A percentile compares a stretch with the other conserved stretches of the same genome.
These are phyloP conservation scores for Agrostemma githago DNA, from an alignment of 148 eudicot genomes.

Conservation along the genomic window DNA sequence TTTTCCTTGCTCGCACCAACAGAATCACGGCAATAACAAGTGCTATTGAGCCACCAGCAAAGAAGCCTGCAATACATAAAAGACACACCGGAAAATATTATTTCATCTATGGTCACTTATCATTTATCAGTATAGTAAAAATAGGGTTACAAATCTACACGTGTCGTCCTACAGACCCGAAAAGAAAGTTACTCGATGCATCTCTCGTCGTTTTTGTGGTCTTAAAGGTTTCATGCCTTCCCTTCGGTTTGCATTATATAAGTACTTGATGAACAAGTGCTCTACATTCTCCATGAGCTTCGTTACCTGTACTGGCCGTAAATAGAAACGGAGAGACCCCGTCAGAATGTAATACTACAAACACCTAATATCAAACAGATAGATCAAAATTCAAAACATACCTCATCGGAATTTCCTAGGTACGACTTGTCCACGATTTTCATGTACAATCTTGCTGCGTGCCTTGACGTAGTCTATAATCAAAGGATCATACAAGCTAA, in stretches of 20 bases:
- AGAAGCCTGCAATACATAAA: conserved; percentile 43
- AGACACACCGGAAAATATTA: conserved; percentile 11
- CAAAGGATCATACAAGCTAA: neutral
- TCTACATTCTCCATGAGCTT: conserved; percentile 61
- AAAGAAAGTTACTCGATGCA: conserved; percentile 61
- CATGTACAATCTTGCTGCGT: conserved; percentile 64
- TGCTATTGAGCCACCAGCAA: conserved; percentile 64
- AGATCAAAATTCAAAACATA: conserved; percentile 13
- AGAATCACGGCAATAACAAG: conserved; percentile 54
- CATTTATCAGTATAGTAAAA: neutral
- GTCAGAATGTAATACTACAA: neutral
- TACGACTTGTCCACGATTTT: conserved; percentile 66
- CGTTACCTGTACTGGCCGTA: conserved; percentile 38
- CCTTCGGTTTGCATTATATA: conserved; percentile 56
- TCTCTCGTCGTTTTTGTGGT: conserved; percentile 49
- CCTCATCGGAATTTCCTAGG: conserved; percentile 80
- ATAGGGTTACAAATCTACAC: too few relatives aligned
- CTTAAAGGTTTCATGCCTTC: conserved; percentile 70
- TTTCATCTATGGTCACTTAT: neutral
- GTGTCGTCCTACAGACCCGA: conserved; percentile 39
- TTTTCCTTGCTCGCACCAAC: conserved; percentile 38
- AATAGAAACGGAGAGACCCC: neutral
- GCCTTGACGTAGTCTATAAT: conserved; percentile 7
- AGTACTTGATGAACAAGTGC: conserved; percentile 56
- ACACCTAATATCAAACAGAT: neutral